Evolutionary conservation across 768 basidiomycete genomes (phyloP), one percentile per base, ranked within the genome.

Genomic region (Agaricus subrufescens): DNA sequence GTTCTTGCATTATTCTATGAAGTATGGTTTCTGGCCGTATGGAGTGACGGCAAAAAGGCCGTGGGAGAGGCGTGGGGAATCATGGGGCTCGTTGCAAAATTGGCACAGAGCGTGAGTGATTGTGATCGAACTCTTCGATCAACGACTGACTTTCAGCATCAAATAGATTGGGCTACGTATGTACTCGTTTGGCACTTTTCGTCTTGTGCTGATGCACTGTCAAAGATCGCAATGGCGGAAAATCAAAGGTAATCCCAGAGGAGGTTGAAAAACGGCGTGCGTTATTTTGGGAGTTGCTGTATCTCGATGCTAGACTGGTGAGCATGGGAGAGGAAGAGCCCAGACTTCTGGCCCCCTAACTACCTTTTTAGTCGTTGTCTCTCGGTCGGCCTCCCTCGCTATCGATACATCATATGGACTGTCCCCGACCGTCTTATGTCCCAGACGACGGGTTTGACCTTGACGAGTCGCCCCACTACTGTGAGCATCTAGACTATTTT

Each of bases 201-300:
- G 25, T 39, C 43, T 27, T 34, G 38, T 52, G 39, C 51, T 56
- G 54, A 30, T 50, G 55, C 15, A 23, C 12, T 30, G 57, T 52
- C 15, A 27, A 63, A 87, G 86, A 87, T 72, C 83, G 86, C 39
- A 84, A 85, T 68, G 74, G 79, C 30, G 80, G 80, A 45, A 79
- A 82, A 62, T 80, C 80, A 50, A 86, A 86, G 65, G 77, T 86
- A 47, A 85, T 85, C 43, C 84, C 83, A 25, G 84, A 87, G 63
- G 87, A 87, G 65, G 76, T 84, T 1, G 85, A 88, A 61, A 84
- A 82, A 66, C 78, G 86, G 58, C 75, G 84, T 60, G 81, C 82
- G 60, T 72, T 88, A 50, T 84, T 85, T 65, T 89, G 86, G 86
- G 85, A 87, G 62, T 70, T 88, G 53, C 71, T 87, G 54, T 81